A percentile compares a stretch with the other conserved stretches of the same genome.
Conservation (phyloP, 1,284 basidiomycete species). For the Coniferiporia weirii region DNA sequence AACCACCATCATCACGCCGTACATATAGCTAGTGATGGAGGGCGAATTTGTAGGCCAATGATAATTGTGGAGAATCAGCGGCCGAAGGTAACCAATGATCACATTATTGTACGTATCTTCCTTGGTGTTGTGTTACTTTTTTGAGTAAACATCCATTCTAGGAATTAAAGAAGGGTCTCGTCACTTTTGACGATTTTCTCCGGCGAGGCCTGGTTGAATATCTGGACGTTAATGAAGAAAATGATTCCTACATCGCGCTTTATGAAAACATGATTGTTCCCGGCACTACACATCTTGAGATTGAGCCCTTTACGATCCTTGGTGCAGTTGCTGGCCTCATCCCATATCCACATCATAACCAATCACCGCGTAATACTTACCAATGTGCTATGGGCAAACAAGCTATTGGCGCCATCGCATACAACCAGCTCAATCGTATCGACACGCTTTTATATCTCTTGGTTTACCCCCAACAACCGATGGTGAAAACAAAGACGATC, state of each 20-base stretch:
- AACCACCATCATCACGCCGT: slow-evolving; percentile 95
- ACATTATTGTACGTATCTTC: slow-evolving; percentile 61
- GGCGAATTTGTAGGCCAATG: slow-evolving; percentile 95
- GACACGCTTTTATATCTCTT: slow-evolving; percentile 98
- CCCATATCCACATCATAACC: slow-evolving; percentile 99
- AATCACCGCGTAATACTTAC: slow-evolving; percentile 98
- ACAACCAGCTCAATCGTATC: slow-evolving; percentile 97
- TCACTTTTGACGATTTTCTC: slow-evolving; percentile 94
- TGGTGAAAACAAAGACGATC: slow-evolving; percentile 99
- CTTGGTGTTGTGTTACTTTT: background rate
- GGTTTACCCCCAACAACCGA: slow-evolving; percentile 99
- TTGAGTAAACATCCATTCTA: slow-evolving; percentile 26
- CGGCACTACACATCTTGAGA: slow-evolving; percentile 92
- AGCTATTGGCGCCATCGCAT: slow-evolving; percentile 98
- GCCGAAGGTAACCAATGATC: slow-evolving; percentile 76
- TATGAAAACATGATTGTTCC: slow-evolving; percentile 87
- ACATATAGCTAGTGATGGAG: slow-evolving; percentile 96
- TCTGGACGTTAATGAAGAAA: slow-evolving; percentile 99
- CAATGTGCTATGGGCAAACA: slow-evolving; percentile 99
- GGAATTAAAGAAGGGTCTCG: slow-evolving; percentile 75
- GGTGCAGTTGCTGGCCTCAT: slow-evolving; percentile 98
- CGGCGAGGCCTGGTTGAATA: slow-evolving; percentile 97
- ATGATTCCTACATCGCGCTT: slow-evolving; percentile 94
- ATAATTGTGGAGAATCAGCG: slow-evolving; percentile 91
- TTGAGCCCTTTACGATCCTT: slow-evolving; percentile 97